Percentiles rank a stretch among this genome's conserved stretches.
Evolutionary conservation across 2,329 filamentous ascomycete species (phyloP).

Genomic region (Cladosporium oxysporum): DNA sequence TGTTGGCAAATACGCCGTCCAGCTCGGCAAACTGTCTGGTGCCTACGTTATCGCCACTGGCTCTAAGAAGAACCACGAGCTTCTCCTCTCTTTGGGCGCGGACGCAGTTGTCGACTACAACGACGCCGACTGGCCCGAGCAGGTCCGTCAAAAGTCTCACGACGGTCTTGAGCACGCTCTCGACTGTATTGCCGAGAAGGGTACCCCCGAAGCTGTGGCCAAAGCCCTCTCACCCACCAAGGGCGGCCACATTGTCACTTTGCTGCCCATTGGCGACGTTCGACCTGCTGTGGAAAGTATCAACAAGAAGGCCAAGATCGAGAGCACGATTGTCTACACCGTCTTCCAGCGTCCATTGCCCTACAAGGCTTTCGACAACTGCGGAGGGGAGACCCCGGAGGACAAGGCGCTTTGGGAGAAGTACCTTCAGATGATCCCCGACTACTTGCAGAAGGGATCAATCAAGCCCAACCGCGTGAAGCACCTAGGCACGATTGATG

Average conservation of each 20-base stretch:
- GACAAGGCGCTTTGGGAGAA: constrained; percentile 60
- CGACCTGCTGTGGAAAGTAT: constrained; percentile 53
- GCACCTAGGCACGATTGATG: constrained; percentile 44
- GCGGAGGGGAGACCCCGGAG: constrained; percentile 9
- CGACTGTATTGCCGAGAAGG: constrained; percentile 57
- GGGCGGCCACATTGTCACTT: constrained; percentile 57
- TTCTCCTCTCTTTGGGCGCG: constrained; percentile 26
- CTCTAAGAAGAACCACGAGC: constrained; percentile 29
- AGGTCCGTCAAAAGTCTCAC: constrained; percentile 21
- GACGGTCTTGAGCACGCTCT: constrained; percentile 48
- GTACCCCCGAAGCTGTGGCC: constrained; percentile 52
- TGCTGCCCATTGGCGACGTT: constrained; percentile 63
- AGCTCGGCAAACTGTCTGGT: constrained; percentile 54
- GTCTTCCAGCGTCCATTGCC: constrained; percentile 15
- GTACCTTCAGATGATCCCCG: constrained; percentile 57
- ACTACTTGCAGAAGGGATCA: constrained; percentile 44
- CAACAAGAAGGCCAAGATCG: constrained; percentile 54
- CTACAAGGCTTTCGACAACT: constrained; percentile 22
- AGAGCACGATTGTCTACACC: constrained; percentile 44
- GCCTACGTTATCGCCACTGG: constrained; percentile 42
- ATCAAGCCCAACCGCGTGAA: constrained; percentile 49
- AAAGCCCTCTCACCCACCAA: constrained; percentile 47
- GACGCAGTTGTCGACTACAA: constrained; percentile 23
- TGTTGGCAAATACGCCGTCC: constrained; percentile 37
- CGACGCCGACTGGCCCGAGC: constrained; percentile 19